phyloP scores from a whole-genome alignment of 1,284 basidiomycete genomes.

The Taiwanofungus camphoratus region DNA sequence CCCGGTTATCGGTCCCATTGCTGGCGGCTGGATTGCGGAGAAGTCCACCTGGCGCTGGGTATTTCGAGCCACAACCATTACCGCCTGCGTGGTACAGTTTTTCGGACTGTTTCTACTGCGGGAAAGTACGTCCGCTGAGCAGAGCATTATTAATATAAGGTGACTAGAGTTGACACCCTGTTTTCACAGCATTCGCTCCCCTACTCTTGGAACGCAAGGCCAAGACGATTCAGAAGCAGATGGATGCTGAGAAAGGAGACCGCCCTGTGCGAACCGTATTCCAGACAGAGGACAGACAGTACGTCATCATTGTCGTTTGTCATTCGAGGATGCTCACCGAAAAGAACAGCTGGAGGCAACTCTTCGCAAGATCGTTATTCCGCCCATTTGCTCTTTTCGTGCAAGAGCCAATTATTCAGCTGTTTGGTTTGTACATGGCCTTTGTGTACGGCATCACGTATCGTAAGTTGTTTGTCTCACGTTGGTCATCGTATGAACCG shows the following conservation, averaged over 20 bases:
- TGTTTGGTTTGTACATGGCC: constrained; percentile 41
- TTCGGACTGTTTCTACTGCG: constrained; percentile 52
- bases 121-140: constrained; percentile 54
- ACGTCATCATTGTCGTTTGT: too few relatives aligned
- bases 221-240: constrained; percentile 38
- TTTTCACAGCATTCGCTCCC: constrained; percentile 50
- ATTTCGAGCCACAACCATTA: constrained; percentile 59
- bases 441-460: constrained; percentile 50
- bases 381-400: constrained; percentile 44
- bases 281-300: constrained; percentile 37
- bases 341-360: constrained; percentile 33
- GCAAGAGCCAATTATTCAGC: constrained; percentile 43
- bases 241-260: constrained; percentile 39
- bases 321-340: neutral
- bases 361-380: constrained; percentile 35
- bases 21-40: constrained; percentile 59
- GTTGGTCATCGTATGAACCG: neutral
- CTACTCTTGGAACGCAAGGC: constrained; percentile 58
- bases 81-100: constrained; percentile 42
- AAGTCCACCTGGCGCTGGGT: constrained; percentile 64
- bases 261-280: constrained; percentile 39
- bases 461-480: constrained; percentile 29
- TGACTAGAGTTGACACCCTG: too few relatives aligned
- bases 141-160: too few relatives aligned
- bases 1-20: constrained; percentile 60